Conservation (phyloP, 129 eudicot species). For the Flaveria linearis region DNA sequence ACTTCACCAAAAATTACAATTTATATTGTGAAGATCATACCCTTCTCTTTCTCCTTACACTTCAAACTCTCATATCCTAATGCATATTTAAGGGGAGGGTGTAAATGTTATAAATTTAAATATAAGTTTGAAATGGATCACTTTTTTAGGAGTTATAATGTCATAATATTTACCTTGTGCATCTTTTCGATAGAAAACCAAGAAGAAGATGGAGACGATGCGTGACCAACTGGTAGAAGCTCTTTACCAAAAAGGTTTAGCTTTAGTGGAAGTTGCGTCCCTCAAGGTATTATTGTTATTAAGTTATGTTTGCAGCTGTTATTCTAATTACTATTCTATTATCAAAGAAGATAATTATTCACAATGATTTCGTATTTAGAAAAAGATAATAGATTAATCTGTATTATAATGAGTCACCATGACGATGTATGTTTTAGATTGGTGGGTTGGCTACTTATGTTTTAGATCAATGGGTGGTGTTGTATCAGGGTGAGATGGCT, state of each 20-base stretch:
- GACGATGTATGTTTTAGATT: too few species aligned
- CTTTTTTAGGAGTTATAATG: neutral
- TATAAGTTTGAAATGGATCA: too few species aligned
- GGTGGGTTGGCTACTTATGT: conserved; percentile 12
- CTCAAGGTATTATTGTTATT: conserved; percentile 54
- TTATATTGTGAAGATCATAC: too few species aligned
- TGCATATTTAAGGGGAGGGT: too few species aligned
- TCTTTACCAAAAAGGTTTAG: conserved; percentile 92
- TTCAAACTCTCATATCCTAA: too few species aligned
- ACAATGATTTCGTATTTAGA: neutral
- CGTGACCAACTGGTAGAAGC: conserved; percentile 92
- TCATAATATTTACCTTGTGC: neutral
- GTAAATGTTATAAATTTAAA: too few species aligned
- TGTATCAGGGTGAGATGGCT: conserved; percentile 59
- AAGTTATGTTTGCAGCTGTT: neutral
- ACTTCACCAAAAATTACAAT: too few species aligned
- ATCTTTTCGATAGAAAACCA: conserved; percentile 41
- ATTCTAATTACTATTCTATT: neutral
- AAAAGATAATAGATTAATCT: neutral
- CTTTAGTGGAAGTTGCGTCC: conserved; percentile 67
- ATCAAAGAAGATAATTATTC: neutral
- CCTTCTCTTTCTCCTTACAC: too few species aligned
- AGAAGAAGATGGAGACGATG: conserved; percentile 85
- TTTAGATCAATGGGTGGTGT: neutral
- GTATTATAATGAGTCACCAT: conserved; percentile 1